Evolutionary conservation across 1,139 yeast genomes (phyloP).

Genomic region (Hemisphaericaspora subhashii): DNA sequence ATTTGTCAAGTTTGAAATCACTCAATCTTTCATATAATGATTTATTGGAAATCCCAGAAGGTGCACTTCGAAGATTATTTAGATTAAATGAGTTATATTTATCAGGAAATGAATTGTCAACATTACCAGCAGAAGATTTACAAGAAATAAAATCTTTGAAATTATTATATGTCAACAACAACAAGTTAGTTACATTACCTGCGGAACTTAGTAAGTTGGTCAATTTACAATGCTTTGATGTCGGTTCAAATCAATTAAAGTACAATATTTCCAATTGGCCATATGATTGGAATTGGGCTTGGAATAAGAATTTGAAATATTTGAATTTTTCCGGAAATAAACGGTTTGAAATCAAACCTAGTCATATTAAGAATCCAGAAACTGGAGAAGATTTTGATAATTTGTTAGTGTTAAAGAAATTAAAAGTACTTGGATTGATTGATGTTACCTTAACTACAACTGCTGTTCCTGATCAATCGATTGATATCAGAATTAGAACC

Average conservation of each 20-base stretch:
- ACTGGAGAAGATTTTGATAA: slow-evolving; percentile 65
- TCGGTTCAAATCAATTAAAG: slow-evolving; percentile 86
- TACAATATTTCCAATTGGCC: slow-evolving; percentile 94
- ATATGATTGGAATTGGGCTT: slow-evolving; percentile 98
- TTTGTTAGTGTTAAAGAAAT: slow-evolving; percentile 67
- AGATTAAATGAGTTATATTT: slow-evolving; percentile 68
- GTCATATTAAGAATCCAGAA: slow-evolving; percentile 49
- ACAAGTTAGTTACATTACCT: slow-evolving; percentile 83
- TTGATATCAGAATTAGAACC: slow-evolving; percentile 83
- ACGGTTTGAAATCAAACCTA: slow-evolving; percentile 80
- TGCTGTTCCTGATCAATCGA: slow-evolving; percentile 84
- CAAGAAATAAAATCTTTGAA: slow-evolving; percentile 59
- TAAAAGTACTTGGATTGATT: slow-evolving; percentile 81
- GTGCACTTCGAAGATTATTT: slow-evolving; percentile 60
- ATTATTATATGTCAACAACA: slow-evolving; percentile 73
- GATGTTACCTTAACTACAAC: slow-evolving; percentile 90
- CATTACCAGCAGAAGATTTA: slow-evolving; percentile 84
- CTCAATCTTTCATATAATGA: slow-evolving; percentile 85
- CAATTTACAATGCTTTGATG: slow-evolving; percentile 73
- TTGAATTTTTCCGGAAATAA: slow-evolving; percentile 91
- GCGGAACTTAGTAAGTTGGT: slow-evolving; percentile 77
- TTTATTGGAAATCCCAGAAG: slow-evolving; percentile 75
- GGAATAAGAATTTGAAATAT: slow-evolving; percentile 72
- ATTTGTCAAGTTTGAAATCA: slow-evolving; percentile 56
- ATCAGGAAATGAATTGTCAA: slow-evolving; percentile 79